Conservation (phyloP, 202 grass and related monocot genomes). For the Elaeis oleifera region DNA sequence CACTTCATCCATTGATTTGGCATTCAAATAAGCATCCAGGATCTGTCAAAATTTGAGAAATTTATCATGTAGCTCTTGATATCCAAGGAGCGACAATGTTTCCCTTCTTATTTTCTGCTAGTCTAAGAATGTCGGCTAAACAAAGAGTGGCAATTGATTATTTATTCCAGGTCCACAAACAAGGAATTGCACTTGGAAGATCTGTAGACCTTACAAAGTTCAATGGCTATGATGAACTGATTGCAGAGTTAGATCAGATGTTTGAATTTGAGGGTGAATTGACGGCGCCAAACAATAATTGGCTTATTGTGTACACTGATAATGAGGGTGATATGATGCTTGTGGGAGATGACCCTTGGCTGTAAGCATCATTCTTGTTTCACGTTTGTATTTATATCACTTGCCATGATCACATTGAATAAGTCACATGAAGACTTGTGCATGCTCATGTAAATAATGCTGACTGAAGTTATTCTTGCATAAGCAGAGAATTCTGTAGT, state of each 20-base stretch:
- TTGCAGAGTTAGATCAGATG: slow-evolving; percentile 76
- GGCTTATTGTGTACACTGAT: slow-evolving; percentile 89
- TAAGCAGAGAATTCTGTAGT: slow-evolving; percentile 74
- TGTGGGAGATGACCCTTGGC: slow-evolving; percentile 95
- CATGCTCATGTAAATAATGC: background rate
- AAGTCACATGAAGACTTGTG: too few species aligned
- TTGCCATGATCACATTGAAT: too few species aligned
- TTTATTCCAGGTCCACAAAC: slow-evolving; percentile 74
- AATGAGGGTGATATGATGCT: slow-evolving; percentile 99
- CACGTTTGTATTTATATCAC: background rate
- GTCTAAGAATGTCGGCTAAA: background rate
- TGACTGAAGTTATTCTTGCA: slow-evolving; percentile 4
- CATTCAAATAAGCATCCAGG: too few species aligned
- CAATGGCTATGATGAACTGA: slow-evolving; percentile 52
- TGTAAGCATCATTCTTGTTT: slow-evolving; percentile 35
- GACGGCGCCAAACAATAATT: slow-evolving; percentile 46
- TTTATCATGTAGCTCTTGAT: too few species aligned
- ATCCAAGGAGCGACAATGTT: too few species aligned
- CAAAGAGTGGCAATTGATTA: background rate
- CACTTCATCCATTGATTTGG: too few species aligned
- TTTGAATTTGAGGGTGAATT: slow-evolving; percentile 80
- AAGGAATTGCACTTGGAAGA: slow-evolving; percentile 78
- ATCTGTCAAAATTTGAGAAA: too few species aligned
- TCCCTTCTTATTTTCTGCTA: background rate
- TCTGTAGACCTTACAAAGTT: slow-evolving; percentile 90